These are phyloP conservation scores for Mycena galopus DNA, from an alignment of 768 basidiomycete genomes.

Conservation along the genomic window DNA sequence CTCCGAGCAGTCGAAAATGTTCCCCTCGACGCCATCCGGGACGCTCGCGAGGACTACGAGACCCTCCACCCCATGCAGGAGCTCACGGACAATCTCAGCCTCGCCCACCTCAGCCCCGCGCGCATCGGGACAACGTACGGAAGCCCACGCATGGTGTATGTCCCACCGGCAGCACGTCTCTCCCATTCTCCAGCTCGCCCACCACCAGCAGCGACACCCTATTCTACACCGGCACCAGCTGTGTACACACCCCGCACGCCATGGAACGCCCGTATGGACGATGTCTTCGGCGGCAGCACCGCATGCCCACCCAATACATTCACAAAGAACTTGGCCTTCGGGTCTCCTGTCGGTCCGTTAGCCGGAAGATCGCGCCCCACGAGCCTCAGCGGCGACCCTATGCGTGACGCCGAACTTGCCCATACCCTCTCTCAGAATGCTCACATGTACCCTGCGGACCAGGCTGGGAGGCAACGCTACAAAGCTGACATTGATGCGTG, in stretches of 20 bases:
- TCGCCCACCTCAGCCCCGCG: background rate
- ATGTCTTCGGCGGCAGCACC: conserved; percentile 5
- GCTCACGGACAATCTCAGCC: background rate
- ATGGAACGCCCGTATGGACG: background rate
- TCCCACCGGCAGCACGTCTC: background rate
- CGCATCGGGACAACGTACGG: background rate
- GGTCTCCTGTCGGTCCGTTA: background rate
- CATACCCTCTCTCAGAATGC: background rate
- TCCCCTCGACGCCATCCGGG: background rate
- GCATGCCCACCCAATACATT: background rate
- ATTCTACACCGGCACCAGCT: background rate
- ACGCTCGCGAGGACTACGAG: background rate
- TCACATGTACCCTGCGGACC: conserved; percentile 9
- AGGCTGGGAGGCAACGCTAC: conserved; percentile 8
- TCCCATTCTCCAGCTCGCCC: background rate
- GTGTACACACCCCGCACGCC: background rate
- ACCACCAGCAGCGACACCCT: background rate
- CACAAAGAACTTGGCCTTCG: background rate
- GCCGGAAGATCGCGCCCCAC: background rate
- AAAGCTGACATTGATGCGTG: background rate
- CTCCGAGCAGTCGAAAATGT: conserved; percentile 15
- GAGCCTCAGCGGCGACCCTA: conserved; percentile 15
- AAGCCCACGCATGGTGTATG: background rate
- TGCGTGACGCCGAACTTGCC: background rate
- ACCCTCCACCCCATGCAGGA: background rate